phyloP scores from a whole-genome alignment of 768 basidiomycete genomes.

The Lentinus tigrinus region DNA sequence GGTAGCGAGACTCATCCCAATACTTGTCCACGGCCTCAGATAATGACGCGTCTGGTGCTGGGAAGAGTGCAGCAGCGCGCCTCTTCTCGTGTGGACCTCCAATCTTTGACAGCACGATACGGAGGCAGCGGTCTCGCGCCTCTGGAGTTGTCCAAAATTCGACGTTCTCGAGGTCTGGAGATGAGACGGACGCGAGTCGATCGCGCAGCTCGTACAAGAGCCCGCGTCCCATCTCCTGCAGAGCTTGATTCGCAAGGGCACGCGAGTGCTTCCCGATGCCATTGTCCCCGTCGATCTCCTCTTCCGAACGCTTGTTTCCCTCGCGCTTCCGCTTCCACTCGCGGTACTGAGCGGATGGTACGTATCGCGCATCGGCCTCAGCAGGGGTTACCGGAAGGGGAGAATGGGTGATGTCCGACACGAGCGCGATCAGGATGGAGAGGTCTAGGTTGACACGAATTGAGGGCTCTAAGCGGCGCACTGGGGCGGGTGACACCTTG shows the following conservation, averaged over 20 bases:
- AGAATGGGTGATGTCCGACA: conserved; percentile 23
- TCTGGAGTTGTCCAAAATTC: conserved; percentile 83
- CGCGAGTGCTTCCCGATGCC: conserved; percentile 55
- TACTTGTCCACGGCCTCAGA: conserved; percentile 43
- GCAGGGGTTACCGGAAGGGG: conserved; percentile 50
- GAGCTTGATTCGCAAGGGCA: conserved; percentile 67
- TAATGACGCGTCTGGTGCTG: conserved; percentile 10
- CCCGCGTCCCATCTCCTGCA: conserved; percentile 70
- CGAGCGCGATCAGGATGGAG: conserved; percentile 73
- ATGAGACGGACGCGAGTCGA: conserved; percentile 32
- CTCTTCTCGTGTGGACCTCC: conserved; percentile 68
- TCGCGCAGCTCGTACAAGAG: conserved; percentile 64
- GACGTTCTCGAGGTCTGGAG: conserved; percentile 28
- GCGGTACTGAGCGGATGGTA: conserved; percentile 53
- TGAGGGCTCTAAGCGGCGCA: conserved; percentile 45
- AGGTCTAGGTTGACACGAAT: conserved; percentile 75
- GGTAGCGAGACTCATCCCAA: conserved; percentile 65
- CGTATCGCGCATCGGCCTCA: conserved; percentile 64
- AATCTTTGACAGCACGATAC: conserved; percentile 74
- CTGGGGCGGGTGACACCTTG: background rate
- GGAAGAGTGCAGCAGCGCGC: conserved; percentile 63
- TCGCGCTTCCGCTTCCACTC: conserved; percentile 50
- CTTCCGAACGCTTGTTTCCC: background rate
- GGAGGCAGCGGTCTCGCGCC: conserved; percentile 66
- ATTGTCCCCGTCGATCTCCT: conserved; percentile 6